These are phyloP conservation scores for Taxawa tesnikishii DNA, from an alignment of 2,329 filamentous ascomycete species.

Conservation along the genomic window DNA sequence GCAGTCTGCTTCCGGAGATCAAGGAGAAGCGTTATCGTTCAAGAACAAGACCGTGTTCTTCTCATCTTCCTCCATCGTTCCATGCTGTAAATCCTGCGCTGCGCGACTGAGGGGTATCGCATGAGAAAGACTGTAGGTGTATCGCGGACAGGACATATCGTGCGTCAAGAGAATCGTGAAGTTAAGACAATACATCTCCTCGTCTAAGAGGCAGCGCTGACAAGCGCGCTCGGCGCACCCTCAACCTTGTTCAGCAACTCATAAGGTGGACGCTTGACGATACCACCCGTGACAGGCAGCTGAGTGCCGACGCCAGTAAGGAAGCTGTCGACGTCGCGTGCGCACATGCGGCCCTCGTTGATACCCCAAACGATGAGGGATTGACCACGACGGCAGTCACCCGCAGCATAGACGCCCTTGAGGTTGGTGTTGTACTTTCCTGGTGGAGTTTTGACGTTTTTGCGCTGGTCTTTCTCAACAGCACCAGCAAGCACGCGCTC, in stretches of 20 bases:
- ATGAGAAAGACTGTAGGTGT: neutral
- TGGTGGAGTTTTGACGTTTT: slow-evolving; percentile 88
- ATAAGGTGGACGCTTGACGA: slow-evolving; percentile 70
- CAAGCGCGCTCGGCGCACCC: slow-evolving; percentile 23
- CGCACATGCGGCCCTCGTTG: slow-evolving; percentile 89
- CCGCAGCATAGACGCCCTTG: slow-evolving; percentile 80
- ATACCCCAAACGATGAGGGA: slow-evolving; percentile 97
- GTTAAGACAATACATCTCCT: neutral
- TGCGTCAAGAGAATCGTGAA: neutral
- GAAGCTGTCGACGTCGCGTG: slow-evolving; percentile 82
- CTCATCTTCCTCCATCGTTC: neutral
- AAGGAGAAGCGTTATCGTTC: neutral
- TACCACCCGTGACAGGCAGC: slow-evolving; percentile 84
- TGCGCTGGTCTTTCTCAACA: slow-evolving; percentile 81
- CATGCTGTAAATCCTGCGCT: neutral
- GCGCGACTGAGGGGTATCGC: neutral
- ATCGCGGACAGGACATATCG: neutral
- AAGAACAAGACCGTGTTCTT: neutral
- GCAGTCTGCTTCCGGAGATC: neutral
- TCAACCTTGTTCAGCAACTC: slow-evolving; percentile 45
- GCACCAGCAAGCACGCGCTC: slow-evolving; percentile 75
- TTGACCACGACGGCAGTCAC: slow-evolving; percentile 89
- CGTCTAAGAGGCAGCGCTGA: slow-evolving; percentile 21
- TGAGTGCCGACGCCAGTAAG: slow-evolving; percentile 63
- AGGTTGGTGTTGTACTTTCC: slow-evolving; percentile 84